Conservation (phyloP, 2,329 filamentous ascomycete genomes). For the Biscogniauxia sp. region DNA sequence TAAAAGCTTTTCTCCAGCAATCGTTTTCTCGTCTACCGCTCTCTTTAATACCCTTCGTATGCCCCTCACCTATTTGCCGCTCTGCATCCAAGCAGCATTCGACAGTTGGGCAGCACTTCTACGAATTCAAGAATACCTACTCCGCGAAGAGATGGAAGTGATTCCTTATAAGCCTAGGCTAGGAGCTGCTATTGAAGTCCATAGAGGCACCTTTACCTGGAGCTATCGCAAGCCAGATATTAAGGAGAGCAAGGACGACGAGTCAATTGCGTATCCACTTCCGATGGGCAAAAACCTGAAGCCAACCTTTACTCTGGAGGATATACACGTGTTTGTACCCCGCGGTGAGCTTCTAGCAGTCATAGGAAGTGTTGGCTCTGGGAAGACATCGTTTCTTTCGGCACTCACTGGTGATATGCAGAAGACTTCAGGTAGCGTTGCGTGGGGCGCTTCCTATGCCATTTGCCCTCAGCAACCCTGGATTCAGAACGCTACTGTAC, state of each 20-base stretch:
- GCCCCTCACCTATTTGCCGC: slow-evolving; percentile 79
- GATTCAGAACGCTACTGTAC: slow-evolving; percentile 86
- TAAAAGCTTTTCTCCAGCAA: slow-evolving; percentile 67
- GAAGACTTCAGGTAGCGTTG: slow-evolving; percentile 68
- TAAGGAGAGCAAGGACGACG: slow-evolving; percentile 42
- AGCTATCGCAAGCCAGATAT: slow-evolving; percentile 59
- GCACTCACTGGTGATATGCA: slow-evolving; percentile 91
- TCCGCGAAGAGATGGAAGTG: slow-evolving; percentile 80
- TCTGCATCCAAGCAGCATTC: slow-evolving; percentile 77
- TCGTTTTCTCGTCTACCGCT: slow-evolving; percentile 84
- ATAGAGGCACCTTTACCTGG: slow-evolving; percentile 78
- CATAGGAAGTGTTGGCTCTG: slow-evolving; percentile 78
- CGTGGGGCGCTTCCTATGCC: slow-evolving; percentile 71
- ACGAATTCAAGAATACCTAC: slow-evolving; percentile 80
- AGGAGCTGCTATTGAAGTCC: slow-evolving; percentile 67
- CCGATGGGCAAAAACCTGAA: neutral
- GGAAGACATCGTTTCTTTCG: slow-evolving; percentile 81
- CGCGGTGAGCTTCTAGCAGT: slow-evolving; percentile 73
- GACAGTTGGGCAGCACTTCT: slow-evolving; percentile 80
- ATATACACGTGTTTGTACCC: slow-evolving; percentile 62
- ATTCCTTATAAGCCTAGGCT: slow-evolving; percentile 55
- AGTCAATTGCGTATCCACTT: slow-evolving; percentile 32
- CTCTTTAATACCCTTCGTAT: slow-evolving; percentile 86
- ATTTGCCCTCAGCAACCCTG: slow-evolving; percentile 94
- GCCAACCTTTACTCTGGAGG: slow-evolving; percentile 63